phyloP scores from a whole-genome alignment of 257 asterid species.

The Salvia miltiorrhiza region DNA sequence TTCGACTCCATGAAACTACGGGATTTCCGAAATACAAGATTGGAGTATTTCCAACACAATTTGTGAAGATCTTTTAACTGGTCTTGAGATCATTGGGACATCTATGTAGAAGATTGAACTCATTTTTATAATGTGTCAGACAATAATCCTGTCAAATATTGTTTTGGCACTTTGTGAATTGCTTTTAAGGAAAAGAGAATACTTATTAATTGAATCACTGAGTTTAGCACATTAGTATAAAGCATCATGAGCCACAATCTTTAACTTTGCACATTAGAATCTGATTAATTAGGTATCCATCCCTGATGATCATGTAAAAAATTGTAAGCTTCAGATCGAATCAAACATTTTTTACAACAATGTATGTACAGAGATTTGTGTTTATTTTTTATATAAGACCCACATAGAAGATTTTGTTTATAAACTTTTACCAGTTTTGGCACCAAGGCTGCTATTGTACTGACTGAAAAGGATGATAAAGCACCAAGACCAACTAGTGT shows the following conservation, averaged over 20 bases:
- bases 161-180: background rate
- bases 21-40: background rate
- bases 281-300: background rate
- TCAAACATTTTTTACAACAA: slow-evolving; percentile 6
- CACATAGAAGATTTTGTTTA: slow-evolving; percentile 2
- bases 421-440: slow-evolving; percentile 83
- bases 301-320: background rate
- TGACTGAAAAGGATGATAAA: slow-evolving; percentile 93
- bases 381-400: background rate
- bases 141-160: background rate
- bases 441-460: slow-evolving; percentile 82
- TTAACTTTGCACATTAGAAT: background rate
- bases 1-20: slow-evolving; percentile 1
- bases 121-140: background rate
- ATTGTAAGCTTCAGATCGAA: background rate
- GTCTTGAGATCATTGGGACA: background rate
- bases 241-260: background rate
- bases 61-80: background rate
- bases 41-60: slow-evolving; percentile 9
- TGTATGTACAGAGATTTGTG: background rate
- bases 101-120: background rate
- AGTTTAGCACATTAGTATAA: background rate
- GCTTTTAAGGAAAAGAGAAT: background rate
- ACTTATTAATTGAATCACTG: background rate
- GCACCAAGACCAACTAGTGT: slow-evolving; percentile 99